A percentile compares a stretch with the other conserved stretches of the same genome.
These are phyloP conservation scores for Backusella mclennaniae DNA, from an alignment of 192 early-diverging fungal species.

Conservation along the genomic window DNA sequence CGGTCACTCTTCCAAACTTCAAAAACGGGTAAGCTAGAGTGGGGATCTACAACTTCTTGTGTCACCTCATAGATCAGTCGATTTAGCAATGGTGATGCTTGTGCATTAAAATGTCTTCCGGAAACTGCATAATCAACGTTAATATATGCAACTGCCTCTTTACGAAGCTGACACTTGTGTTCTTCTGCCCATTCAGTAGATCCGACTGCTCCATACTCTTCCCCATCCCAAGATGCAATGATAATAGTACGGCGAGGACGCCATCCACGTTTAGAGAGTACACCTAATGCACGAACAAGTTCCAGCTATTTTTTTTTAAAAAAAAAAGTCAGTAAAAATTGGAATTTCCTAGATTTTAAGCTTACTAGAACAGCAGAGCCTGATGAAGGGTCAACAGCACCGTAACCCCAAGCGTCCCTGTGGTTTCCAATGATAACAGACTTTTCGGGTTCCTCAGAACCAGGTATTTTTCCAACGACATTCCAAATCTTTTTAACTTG, in stretches of 20 bases:
- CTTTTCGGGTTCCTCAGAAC: constrained; percentile 47
- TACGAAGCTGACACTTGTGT: constrained; percentile 48
- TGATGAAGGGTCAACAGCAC: constrained; percentile 63
- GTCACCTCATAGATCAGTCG: constrained; percentile 48
- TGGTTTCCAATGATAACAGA: constrained; percentile 61
- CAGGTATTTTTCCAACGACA: constrained; percentile 56
- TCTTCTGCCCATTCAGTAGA: constrained; percentile 71
- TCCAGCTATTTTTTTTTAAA: constrained; percentile 37
- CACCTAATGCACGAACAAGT: constrained; percentile 47
- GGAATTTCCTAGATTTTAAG: not conserved
- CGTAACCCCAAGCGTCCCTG: constrained; percentile 63
- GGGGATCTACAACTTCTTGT: constrained; percentile 43
- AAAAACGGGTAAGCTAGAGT: constrained; percentile 43
- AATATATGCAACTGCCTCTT: constrained; percentile 52
- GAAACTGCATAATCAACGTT: constrained; percentile 57
- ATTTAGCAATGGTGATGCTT: constrained; percentile 48
- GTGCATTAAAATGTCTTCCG: constrained; percentile 45
- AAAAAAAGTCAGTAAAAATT: not conserved
- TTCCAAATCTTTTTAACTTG: constrained; percentile 56
- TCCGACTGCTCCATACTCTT: constrained; percentile 61
- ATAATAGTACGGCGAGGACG: constrained; percentile 60
- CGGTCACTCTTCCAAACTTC: constrained; percentile 41
- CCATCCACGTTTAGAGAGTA: constrained; percentile 56
- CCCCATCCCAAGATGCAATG: constrained; percentile 65
- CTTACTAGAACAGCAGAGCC: constrained; percentile 52